Evolutionary conservation across 106 monocot species (phyloP).

Genomic region (Allium cepa): DNA sequence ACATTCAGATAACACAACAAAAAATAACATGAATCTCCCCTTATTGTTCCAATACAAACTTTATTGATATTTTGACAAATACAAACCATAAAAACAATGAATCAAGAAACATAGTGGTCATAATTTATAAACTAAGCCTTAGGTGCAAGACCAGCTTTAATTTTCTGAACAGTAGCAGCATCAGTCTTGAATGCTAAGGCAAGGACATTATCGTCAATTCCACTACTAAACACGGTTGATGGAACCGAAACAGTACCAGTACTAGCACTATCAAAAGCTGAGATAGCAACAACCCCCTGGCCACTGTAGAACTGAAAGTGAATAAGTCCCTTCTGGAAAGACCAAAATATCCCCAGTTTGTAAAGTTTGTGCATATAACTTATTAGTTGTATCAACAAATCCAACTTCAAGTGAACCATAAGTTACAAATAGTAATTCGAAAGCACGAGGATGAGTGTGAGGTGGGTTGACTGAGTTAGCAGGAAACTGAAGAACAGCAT

Average conservation of each 20-base stretch:
- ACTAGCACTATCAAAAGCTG: slow-evolving; percentile 18
- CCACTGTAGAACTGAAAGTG: slow-evolving; percentile 8
- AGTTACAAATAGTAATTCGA: slow-evolving; percentile 6
- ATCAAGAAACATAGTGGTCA: neutral
- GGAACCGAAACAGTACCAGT: slow-evolving; percentile 21
- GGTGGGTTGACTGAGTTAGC: slow-evolving; percentile 6
- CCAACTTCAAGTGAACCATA: slow-evolving; percentile 11
- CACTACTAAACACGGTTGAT: slow-evolving; percentile 4
- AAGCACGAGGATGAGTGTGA: slow-evolving; percentile 14
- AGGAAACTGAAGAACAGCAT: slow-evolving; percentile 6
- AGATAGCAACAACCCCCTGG: neutral
- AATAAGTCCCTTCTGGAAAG: slow-evolving; percentile 17
- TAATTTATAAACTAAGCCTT: neutral
- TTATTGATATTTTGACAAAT: too few species aligned
- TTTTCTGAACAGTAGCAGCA: slow-evolving; percentile 5
- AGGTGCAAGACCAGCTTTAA: slow-evolving; percentile 6
- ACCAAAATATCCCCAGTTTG: slow-evolving; percentile 15
- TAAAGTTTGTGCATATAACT: slow-evolving; percentile 7
- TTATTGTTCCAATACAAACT: too few species aligned
- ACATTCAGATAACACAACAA: too few species aligned
- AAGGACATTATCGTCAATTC: slow-evolving; percentile 13
- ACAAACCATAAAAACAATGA: too few species aligned
- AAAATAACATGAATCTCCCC: too few species aligned
- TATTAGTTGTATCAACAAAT: slow-evolving; percentile 17
- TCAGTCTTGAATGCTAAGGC: slow-evolving; percentile 25